Percentiles rank a stretch among this genome's conserved stretches.
phyloP scores from a whole-genome alignment of 768 basidiomycete genomes.

The Flagelloscypha sp. region DNA sequence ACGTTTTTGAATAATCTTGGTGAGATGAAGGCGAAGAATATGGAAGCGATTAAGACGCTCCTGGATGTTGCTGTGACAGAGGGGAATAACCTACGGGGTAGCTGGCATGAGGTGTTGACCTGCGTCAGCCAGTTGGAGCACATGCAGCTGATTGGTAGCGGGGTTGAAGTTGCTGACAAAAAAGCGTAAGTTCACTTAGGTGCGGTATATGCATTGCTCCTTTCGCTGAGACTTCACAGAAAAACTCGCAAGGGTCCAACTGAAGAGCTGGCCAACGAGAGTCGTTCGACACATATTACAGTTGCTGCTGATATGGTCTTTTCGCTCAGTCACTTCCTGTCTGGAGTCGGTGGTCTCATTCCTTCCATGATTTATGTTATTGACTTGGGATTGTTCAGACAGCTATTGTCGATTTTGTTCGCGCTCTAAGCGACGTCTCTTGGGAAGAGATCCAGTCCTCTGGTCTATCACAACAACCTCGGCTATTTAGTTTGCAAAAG shows the following conservation, averaged over 20 bases:
- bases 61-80: slow-evolving; percentile 94
- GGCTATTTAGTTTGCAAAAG: slow-evolving; percentile 95
- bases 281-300: slow-evolving; percentile 94
- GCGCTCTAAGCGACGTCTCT: slow-evolving; percentile 91
- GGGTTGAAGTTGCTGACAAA: slow-evolving; percentile 74
- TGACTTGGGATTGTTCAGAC: slow-evolving; percentile 39
- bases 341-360: slow-evolving; percentile 61
- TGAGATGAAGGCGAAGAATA: slow-evolving; percentile 99
- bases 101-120: slow-evolving; percentile 92
- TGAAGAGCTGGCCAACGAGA: slow-evolving; percentile 94
- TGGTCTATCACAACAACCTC: slow-evolving; percentile 85
- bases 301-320: slow-evolving; percentile 99
- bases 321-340: slow-evolving; percentile 87
- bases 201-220: background rate
- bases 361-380: slow-evolving; percentile 2
- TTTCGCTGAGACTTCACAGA: slow-evolving; percentile 20
- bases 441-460: slow-evolving; percentile 99
- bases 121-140: slow-evolving; percentile 98
- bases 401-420: slow-evolving; percentile 96
- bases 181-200: slow-evolving; percentile 55
- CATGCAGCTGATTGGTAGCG: slow-evolving; percentile 94
- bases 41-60: slow-evolving; percentile 95
- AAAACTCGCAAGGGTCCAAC: slow-evolving; percentile 57
- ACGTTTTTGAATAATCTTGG: slow-evolving; percentile 96
- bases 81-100: slow-evolving; percentile 90